These are phyloP conservation scores for Aspergillus brasiliensis DNA, from an alignment of 2,329 filamentous ascomycete species.

Conservation along the genomic window DNA sequence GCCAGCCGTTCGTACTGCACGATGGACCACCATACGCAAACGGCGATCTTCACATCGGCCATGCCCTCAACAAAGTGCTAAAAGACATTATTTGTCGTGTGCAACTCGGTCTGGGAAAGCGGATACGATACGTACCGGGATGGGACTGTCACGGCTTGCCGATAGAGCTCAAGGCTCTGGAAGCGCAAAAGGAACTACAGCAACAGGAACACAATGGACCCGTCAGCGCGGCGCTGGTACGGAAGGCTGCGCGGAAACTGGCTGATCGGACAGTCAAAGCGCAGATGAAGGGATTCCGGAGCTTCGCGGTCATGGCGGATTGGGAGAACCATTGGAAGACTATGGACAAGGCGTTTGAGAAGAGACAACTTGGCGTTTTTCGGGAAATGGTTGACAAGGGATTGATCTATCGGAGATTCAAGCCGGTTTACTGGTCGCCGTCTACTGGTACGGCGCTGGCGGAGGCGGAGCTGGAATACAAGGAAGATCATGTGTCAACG, in stretches of 20 bases:
- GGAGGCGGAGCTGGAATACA: conserved; percentile 67
- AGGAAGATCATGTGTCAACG: conserved; percentile 61
- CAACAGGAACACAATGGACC: conserved; percentile 21
- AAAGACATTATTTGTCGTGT: conserved; percentile 90
- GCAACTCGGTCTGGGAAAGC: conserved; percentile 74
- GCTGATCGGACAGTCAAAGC: conserved; percentile 58
- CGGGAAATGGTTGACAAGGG: conserved; percentile 63
- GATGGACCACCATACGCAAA: conserved; percentile 98
- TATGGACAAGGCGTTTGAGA: conserved; percentile 64
- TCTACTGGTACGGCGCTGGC: conserved; percentile 66
- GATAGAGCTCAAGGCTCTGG: conserved; percentile 93
- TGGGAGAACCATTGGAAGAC: conserved; percentile 66
- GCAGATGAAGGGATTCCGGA: conserved; percentile 61
- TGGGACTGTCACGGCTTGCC: conserved; percentile 98
- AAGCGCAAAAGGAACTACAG: conserved; percentile 50
- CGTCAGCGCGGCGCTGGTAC: conserved; percentile 51
- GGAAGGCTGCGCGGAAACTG: conserved; percentile 57
- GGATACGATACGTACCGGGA: conserved; percentile 81
- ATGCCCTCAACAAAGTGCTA: conserved; percentile 94
- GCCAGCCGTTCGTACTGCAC: conserved; percentile 75
- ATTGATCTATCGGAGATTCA: conserved; percentile 62
- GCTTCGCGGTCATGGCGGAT: conserved; percentile 66
- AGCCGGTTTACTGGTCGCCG: conserved; percentile 68
- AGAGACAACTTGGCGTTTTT: conserved; percentile 62
- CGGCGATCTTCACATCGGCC: conserved; percentile 84